These are phyloP conservation scores for Myxozyma udenii DNA, from an alignment of 805 yeast species.

Conservation along the genomic window DNA sequence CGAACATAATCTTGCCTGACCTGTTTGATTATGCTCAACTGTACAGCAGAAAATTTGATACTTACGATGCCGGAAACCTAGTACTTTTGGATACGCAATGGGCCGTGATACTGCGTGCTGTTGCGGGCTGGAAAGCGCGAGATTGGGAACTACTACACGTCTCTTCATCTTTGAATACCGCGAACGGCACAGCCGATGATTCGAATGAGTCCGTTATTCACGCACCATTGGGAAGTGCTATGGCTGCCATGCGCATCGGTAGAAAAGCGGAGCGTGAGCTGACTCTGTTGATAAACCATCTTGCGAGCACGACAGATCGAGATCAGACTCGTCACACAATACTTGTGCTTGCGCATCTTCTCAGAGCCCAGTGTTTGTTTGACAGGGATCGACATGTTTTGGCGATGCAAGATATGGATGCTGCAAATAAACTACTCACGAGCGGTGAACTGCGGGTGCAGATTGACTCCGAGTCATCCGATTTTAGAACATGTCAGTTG, in stretches of 20 bases:
- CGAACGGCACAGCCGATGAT: too few relatives aligned
- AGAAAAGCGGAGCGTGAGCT: constrained; percentile 13
- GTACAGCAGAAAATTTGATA: too few relatives aligned
- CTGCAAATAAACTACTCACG: not conserved
- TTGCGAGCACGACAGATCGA: not conserved
- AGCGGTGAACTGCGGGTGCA: not conserved
- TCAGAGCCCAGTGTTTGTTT: constrained; percentile 14
- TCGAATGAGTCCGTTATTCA: too few relatives aligned
- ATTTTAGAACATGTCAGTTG: not conserved
- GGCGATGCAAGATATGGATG: constrained; percentile 5
- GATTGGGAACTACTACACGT: constrained; percentile 15
- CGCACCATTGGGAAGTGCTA: too few relatives aligned
- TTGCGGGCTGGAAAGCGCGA: constrained; percentile 11
- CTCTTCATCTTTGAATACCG: too few relatives aligned
- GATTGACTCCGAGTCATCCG: not conserved
- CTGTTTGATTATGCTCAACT: too few relatives aligned
- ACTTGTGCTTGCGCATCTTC: constrained; percentile 9
- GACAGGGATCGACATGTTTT: constrained; percentile 7
- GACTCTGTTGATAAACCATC: constrained; percentile 1
- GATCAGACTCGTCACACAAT: too few relatives aligned
- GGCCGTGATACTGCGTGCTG: constrained; percentile 10
- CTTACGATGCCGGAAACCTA: too few relatives aligned
- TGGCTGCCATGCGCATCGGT: not conserved
- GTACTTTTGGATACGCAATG: too few relatives aligned
- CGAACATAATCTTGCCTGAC: too few relatives aligned